A percentile compares a stretch with the other conserved stretches of the same genome.
phyloP scores from a whole-genome alignment of 768 basidiomycete genomes.

The Rhodosporidiobolus sp. region DNA sequence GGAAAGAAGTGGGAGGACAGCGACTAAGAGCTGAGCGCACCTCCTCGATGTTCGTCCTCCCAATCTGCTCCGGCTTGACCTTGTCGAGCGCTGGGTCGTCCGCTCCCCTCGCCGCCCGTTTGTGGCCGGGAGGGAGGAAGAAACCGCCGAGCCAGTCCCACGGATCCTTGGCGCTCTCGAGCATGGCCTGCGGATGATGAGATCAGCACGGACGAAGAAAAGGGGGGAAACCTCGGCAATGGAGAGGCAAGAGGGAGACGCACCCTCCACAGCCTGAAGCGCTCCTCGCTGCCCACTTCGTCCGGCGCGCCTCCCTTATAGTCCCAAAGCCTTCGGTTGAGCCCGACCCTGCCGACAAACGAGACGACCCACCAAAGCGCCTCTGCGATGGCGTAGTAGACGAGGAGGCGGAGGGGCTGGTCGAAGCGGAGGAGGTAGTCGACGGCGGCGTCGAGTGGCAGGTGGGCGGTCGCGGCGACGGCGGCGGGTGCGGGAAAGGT shows the following conservation, averaged over 20 bases:
- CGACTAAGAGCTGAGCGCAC: background rate
- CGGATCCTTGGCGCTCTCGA: constrained; percentile 19
- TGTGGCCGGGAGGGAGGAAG: constrained; percentile 15
- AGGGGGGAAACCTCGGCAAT: too few species aligned
- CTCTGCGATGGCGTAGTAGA: constrained; percentile 14
- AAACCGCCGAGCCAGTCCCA: constrained; percentile 25
- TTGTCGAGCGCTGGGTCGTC: constrained; percentile 14
- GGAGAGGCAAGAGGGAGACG: too few species aligned
- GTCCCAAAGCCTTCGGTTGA: constrained; percentile 17
- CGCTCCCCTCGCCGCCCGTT: constrained; percentile 9
- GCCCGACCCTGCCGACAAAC: background rate
- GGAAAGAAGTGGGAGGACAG: background rate
- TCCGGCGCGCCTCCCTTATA: background rate
- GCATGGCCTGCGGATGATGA: background rate
- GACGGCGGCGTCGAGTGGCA: background rate
- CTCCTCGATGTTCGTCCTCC: constrained; percentile 36
- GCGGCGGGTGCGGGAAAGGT: constrained; percentile 25
- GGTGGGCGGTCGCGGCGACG: constrained; percentile 10
- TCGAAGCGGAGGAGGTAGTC: constrained; percentile 10
- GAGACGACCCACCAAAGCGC: background rate
- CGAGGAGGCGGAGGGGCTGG: background rate
- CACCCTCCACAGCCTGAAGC: constrained; percentile 26
- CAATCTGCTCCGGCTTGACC: constrained; percentile 22
- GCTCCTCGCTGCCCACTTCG: constrained; percentile 21
- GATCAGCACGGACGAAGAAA: too few species aligned